phyloP scores from a whole-genome alignment of 345 rosid genomes.

The Salix koriyanagi region DNA sequence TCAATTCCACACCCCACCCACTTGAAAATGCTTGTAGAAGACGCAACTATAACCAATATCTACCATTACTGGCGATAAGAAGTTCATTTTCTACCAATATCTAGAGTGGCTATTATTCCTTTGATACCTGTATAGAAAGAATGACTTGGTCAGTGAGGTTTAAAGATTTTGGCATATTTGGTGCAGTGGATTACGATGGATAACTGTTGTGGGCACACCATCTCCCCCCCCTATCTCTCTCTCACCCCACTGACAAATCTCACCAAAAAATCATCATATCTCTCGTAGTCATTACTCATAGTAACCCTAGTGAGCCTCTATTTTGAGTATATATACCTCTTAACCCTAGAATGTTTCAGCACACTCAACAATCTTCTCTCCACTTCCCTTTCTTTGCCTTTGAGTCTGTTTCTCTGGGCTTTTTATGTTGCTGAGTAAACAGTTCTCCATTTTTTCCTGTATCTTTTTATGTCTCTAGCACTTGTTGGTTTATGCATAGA shows the following conservation, averaged over 20 bases:
- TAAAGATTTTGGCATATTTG: constrained; percentile 39
- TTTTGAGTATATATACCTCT: constrained; percentile 34
- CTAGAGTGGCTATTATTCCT: constrained; percentile 16
- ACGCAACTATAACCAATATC: constrained; percentile 32
- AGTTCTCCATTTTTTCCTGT: neutral
- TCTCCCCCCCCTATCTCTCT: constrained; percentile 23
- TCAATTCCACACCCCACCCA: constrained; percentile 27
- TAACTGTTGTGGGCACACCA: constrained; percentile 43
- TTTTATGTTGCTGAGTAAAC: neutral
- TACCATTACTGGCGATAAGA: constrained; percentile 16
- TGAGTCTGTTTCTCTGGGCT: neutral
- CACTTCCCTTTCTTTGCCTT: neutral
- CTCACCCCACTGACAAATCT: constrained; percentile 16
- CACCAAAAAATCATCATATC: constrained; percentile 32
- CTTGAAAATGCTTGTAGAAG: constrained; percentile 31
- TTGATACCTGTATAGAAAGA: constrained; percentile 10
- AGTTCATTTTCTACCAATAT: constrained; percentile 1
- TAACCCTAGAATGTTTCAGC: constrained; percentile 3
- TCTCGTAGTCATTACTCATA: constrained; percentile 18
- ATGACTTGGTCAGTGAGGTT: constrained; percentile 24
- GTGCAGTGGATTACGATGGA: constrained; percentile 52
- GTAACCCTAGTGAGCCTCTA: neutral
- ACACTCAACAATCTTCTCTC: neutral
- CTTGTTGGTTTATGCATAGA: constrained; percentile 5
- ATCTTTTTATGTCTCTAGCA: neutral